phyloP scores from a whole-genome alignment of 1,139 yeast species.

The Kodamaea suecica region DNA sequence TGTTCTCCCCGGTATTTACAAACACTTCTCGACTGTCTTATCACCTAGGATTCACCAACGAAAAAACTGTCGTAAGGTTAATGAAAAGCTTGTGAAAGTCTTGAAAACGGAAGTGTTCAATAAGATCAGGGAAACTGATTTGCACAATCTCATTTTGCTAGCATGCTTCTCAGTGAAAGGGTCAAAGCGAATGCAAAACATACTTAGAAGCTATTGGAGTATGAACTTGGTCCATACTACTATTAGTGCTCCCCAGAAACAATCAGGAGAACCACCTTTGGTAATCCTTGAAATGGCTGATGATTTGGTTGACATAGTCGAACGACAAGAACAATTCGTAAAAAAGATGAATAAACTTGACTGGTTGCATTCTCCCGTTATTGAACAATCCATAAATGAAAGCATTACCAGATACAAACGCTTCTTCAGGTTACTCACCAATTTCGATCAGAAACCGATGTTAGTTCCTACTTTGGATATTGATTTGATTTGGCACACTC shows the following conservation, averaged over 20 bases:
- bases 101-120: not conserved
- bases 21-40: slow-evolving; percentile 9
- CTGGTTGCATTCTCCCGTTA: slow-evolving; percentile 26
- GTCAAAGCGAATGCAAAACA: not conserved
- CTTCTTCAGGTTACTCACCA: slow-evolving; percentile 16
- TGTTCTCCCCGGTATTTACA: slow-evolving; percentile 12
- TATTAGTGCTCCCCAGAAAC: not conserved
- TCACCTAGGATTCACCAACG: not conserved
- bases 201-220: not conserved
- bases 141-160: not conserved
- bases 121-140: not conserved
- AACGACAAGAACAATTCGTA: slow-evolving; percentile 30
- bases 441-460: slow-evolving; percentile 4
- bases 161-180: not conserved
- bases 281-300: slow-evolving; percentile 18
- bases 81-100: not conserved
- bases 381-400: slow-evolving; percentile 19
- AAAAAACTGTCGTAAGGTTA: not conserved
- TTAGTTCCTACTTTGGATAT: slow-evolving; percentile 40
- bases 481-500: slow-evolving; percentile 42
- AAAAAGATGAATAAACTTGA: slow-evolving; percentile 28
- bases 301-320: slow-evolving; percentile 31
- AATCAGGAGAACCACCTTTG: not conserved
- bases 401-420: slow-evolving; percentile 24
- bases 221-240: slow-evolving; percentile 2